phyloP scores from a whole-genome alignment of 208 protist genomes.

The Plasmodiophora brassicae region DNA sequence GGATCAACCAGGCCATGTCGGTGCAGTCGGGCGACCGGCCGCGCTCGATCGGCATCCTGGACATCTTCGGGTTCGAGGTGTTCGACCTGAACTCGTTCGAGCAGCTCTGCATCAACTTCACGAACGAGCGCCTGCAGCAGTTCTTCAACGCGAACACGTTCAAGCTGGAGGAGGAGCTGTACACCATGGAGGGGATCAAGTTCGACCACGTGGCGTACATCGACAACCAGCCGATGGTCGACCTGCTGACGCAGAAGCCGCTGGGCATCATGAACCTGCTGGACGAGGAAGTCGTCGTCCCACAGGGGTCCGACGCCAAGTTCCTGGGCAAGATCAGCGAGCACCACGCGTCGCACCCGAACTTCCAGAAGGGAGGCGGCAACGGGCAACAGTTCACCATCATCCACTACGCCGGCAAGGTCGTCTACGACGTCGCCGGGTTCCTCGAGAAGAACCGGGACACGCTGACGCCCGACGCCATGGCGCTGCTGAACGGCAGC shows the following conservation, averaged over 20 bases:
- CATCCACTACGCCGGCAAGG: conserved; percentile 68
- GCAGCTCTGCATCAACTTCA: conserved; percentile 89
- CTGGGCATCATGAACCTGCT: conserved; percentile 39
- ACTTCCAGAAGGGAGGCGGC: neutral
- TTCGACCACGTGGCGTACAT: conserved; percentile 43
- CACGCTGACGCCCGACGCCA: conserved; percentile 42
- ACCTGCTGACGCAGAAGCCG: conserved; percentile 39
- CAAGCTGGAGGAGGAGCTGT: conserved; percentile 51
- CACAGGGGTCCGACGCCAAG: conserved; percentile 24
- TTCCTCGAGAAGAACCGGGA: conserved; percentile 68
- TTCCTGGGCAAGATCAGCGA: conserved; percentile 24
- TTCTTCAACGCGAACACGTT: conserved; percentile 48
- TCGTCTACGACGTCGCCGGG: conserved; percentile 58
- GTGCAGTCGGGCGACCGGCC: neutral
- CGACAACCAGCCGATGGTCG: conserved; percentile 45
- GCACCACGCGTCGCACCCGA: neutral
- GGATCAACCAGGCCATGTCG: conserved; percentile 27
- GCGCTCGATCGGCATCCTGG: conserved; percentile 64
- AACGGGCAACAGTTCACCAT: conserved; percentile 55
- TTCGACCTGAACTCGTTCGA: conserved; percentile 83
- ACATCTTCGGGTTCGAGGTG: conserved; percentile 72
- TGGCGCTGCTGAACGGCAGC: conserved; percentile 31
- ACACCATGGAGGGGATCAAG: conserved; percentile 38
- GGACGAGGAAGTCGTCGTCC: conserved; percentile 47
- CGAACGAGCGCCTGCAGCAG: conserved; percentile 75